A percentile compares a stretch with the other conserved stretches of the same genome.
Conservation (phyloP, 768 basidiomycete genomes). For the Rhodotorula sphaerocarpa region DNA sequence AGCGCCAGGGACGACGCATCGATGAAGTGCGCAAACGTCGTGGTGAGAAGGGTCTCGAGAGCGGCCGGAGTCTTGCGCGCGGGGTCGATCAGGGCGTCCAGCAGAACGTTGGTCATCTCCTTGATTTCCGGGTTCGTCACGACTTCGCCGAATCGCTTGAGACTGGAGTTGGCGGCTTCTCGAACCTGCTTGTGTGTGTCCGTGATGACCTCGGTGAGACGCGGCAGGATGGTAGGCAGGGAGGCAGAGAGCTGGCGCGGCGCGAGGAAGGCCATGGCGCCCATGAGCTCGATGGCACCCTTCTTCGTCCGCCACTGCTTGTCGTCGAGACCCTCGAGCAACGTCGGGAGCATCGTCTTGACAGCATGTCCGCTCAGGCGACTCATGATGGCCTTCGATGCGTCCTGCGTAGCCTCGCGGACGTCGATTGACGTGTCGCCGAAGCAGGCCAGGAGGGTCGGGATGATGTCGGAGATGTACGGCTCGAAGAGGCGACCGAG, state of each 20-base stretch:
- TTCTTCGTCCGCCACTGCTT: conserved; percentile 96
- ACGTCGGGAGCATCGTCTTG: conserved; percentile 82
- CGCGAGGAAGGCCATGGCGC: conserved; percentile 98
- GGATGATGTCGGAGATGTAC: conserved; percentile 74
- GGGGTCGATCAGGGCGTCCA: conserved; percentile 93
- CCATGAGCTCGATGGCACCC: conserved; percentile 90
- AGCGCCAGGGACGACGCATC: conserved; percentile 92
- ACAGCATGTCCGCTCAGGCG: conserved; percentile 70
- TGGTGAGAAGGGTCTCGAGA: conserved; percentile 75
- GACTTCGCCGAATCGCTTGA: conserved; percentile 97
- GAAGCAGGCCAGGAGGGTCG: conserved; percentile 70
- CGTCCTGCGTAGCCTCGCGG: conserved; percentile 84
- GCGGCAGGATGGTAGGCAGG: conserved; percentile 89
- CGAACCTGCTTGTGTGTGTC: conserved; percentile 97
- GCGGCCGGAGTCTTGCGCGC: conserved; percentile 73
- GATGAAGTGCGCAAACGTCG: conserved; percentile 95
- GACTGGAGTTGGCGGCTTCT: conserved; percentile 79
- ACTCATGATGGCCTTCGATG: conserved; percentile 87
- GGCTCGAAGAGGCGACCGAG: conserved; percentile 89
- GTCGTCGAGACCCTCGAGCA: conserved; percentile 85
- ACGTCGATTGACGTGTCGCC: conserved; percentile 82
- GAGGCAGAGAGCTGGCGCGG: conserved; percentile 89
- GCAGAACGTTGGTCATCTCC: conserved; percentile 71
- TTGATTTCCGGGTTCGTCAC: conserved; percentile 97
- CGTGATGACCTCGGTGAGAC: conserved; percentile 86